Base-by-base conservation (phyloP, 805 yeast species). In the Cyberlindnera japonica region DNA sequence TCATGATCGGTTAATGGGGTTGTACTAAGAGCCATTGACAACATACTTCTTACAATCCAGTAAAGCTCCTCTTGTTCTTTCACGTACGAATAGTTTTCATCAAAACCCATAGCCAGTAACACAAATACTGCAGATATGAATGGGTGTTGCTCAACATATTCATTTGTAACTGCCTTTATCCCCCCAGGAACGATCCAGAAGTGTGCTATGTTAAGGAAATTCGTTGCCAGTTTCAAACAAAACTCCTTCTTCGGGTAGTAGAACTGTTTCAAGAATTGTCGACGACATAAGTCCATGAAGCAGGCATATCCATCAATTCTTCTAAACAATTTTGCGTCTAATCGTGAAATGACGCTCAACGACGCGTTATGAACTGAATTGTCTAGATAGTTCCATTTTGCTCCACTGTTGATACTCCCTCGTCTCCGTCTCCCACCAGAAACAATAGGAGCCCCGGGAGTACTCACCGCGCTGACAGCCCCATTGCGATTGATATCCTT, bases 111-210 rank as follows among this genome's bases (percentile, higher is more conserved):
- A 1, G 79, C 77, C 37, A 75, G 58, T 17, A 74, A 3, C 72
- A 38, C 45, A 35, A 42, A 42, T 1, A 74, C 79, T 43, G 79
- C 72, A 0, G 79, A 63, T 17, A 74, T 75, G 44, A 77, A 75
- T 4, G 79, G 74, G 54, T 77, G 81, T 23, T 65, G 63, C 14
- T 59, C 49, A 5, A 73, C 81, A 51, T 72, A 77, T 10, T 60
- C 59, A 27, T 67, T 54, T 29, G 69, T 64, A 11, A 77, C 67
- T 23, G 66, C 67, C 26, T 67, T 72, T n/a, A 75, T 65, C 5
- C 81, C 81, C 10, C 81, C 81, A 2, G 82, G 82, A 5, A 76
- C 71, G 33, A 78, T 75, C 79, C 81, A 78, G 51, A 72, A 74
- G 50, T 75, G 80, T 3, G 82, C 75, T 31, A 69, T 71, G 14